A percentile compares a stretch with the other conserved stretches of the same genome.
These are phyloP conservation scores for Gentiana straminea DNA, from an alignment of 257 asterid species.

Conservation along the genomic window DNA sequence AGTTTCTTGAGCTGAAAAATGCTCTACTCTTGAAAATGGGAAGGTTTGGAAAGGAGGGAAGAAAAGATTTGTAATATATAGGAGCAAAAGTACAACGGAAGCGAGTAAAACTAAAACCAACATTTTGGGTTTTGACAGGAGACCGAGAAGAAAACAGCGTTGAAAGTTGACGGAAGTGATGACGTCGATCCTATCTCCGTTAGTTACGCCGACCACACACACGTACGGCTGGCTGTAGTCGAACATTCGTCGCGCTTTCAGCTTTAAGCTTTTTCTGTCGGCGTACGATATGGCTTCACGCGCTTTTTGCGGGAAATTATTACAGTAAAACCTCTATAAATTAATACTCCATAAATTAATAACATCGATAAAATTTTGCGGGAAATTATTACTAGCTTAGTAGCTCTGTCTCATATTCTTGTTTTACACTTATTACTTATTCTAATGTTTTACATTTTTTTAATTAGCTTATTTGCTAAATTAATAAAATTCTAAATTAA, in stretches of 20 bases:
- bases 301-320: too few relatives aligned
- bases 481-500: too few relatives aligned
- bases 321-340: too few relatives aligned
- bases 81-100: not conserved
- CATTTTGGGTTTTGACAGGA: slow-evolving; percentile 10
- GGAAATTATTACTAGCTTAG: too few relatives aligned
- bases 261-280: not conserved
- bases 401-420: too few relatives aligned
- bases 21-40: too few relatives aligned
- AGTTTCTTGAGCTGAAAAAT: not conserved
- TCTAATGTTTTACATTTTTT: too few relatives aligned
- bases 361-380: too few relatives aligned
- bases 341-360: too few relatives aligned
- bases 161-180: slow-evolving; percentile 17
- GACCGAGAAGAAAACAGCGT: slow-evolving; percentile 7
- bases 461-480: too few relatives aligned
- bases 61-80: slow-evolving; percentile 6
- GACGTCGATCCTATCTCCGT: slow-evolving; percentile 13
- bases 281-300: too few relatives aligned
- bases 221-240: slow-evolving; percentile 9
- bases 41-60: not conserved
- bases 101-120: slow-evolving; percentile 3
- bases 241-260: slow-evolving; percentile 12
- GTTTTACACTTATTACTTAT: too few relatives aligned
- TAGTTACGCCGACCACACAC: slow-evolving; percentile 14